Base-by-base conservation (phyloP, 2,329 filamentous ascomycete genomes). In the Fusarium pseudonygamai region DNA sequence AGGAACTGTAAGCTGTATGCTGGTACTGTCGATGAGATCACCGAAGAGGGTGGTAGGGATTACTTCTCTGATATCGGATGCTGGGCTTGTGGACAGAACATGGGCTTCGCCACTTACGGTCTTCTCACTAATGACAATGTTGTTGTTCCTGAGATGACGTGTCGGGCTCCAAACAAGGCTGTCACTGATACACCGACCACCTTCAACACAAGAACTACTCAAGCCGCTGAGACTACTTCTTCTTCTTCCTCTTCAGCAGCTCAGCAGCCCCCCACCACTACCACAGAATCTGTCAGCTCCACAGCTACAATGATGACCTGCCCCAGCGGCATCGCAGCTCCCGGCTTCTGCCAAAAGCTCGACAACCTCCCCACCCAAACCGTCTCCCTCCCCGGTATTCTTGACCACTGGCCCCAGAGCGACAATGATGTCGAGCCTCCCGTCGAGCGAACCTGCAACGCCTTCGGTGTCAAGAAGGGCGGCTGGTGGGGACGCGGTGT, bases 51-150 rank as follows among this genome's bases (percentile, higher is more conserved):
- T 1, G 62, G 62, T 2, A 20, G 24, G 1, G 62, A 65, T 2
- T 65, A 65, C n/a, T 65, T 65, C 32, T 52, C 46, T 10, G 58
- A 65, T 22, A 30, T 65, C 1, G 62, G 62, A 20, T 63, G 58
- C n/a, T 65, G 28, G 40, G 62, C 62, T 53, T 65, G 62, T 36
- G 62, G 62, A 24, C n/a, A 52, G 46, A 65, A 65, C 12, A 65
- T 65, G 57, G 58, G 62, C 4, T 65, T 65, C 18, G n/a, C 62
- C 0, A 65, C 62, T 4, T 65, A 65, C 1, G 62, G 28, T 28
- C 39, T 63, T 24, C 16, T 26, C 1, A 46, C 20, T 7, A 45
- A 62, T 5, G 62, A 65, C 6, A n/a, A 30, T 3, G 34, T 64
- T 18, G 24, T n/a, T 1, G 13, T 64, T 3, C 59, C 63, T 0